Percentiles rank a stretch among this genome's conserved stretches.
phyloP scores from a whole-genome alignment of 139 green algal species.

The Marvania coccoides region DNA sequence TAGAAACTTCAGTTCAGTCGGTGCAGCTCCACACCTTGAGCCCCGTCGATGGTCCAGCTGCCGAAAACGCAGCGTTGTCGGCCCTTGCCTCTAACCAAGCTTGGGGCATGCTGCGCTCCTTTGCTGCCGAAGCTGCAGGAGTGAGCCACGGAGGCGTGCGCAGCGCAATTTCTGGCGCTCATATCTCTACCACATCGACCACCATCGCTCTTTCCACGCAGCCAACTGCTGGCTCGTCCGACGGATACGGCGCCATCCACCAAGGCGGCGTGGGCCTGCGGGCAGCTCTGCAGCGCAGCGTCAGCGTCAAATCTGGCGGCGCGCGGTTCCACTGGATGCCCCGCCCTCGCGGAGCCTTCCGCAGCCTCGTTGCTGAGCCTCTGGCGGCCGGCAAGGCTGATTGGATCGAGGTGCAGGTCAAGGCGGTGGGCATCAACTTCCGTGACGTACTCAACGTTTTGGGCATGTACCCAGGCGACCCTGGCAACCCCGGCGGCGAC shows the following conservation, averaged over 20 bases:
- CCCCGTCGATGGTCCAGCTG: too few relatives aligned
- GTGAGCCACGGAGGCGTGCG: background rate
- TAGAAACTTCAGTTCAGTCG: too few relatives aligned
- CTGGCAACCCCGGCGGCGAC: conserved; percentile 40
- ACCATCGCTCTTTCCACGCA: background rate
- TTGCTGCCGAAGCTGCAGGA: conserved; percentile 20
- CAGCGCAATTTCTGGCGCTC: background rate
- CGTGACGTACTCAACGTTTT: conserved; percentile 58
- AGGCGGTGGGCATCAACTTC: conserved; percentile 54
- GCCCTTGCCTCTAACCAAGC: background rate
- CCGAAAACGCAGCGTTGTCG: too few relatives aligned
- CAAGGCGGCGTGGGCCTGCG: background rate
- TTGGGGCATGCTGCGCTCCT: conserved; percentile 40
- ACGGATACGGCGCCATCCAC: conserved; percentile 31
- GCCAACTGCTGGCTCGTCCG: background rate
- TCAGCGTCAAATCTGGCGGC: background rate
- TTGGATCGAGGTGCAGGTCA: conserved; percentile 26
- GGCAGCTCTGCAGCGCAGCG: conserved; percentile 20
- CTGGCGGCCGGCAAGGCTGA: conserved; percentile 7
- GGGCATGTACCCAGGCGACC: conserved; percentile 57
- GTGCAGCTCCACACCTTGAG: too few relatives aligned
- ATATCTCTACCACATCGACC: background rate
- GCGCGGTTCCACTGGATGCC: conserved; percentile 25
- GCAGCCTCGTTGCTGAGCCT: conserved; percentile 13
- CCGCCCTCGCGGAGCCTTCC: conserved; percentile 29